Base-by-base conservation (phyloP, 2,329 filamentous ascomycete genomes). In the Talaromyces sp. region DNA sequence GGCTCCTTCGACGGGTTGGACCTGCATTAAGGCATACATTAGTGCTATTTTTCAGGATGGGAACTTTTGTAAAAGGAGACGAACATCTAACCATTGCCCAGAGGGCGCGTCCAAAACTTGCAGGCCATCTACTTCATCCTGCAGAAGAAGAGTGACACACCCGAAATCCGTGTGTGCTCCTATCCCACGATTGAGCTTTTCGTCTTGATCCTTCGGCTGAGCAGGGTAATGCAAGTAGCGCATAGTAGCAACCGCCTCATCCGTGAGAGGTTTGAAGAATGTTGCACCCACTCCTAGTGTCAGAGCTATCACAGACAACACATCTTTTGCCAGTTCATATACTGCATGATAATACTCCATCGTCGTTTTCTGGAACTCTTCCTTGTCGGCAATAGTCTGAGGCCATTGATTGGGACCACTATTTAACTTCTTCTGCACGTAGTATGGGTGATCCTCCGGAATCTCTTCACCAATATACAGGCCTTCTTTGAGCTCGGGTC, bases 91-190 rank as follows among this genome's bases (percentile, higher is more conserved):
- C 47, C 56, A 65, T 31, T 34, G 38, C 5, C 40, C 19, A 22
- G 45, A 56, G 8, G 40, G 13, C 25, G 17, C 27, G 56, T 79
- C 73, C 22, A 73, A 68, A 0, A 79, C 77, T 60, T 79, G 74
- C 13, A 79, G 64, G 1, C 76, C 78, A 38, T 73, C 75, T 0
- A 80, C 75, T 4, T 78, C 75, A 56, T 78, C 78, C 67, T 82
- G 80, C 5, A 40, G 47, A 22, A 82, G 69, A 2, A 81, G 68
- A 15, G 79, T 80, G 2, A 81, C 71, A 31, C 73, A 75, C 3
- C 78, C 79, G 54, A 81, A 81, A 54, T 81, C 79, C 0, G 76
- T 80, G 62, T 81, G 79, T 1, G 79, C 80, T 1, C 79, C 79
- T 27, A 81, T 78, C 0, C 80, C 79, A 0, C 53, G 53, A 49